Percentiles rank a stretch among this genome's conserved stretches.
phyloP scores from a whole-genome alignment of 345 rosid species.

The Citrus australasica region DNA sequence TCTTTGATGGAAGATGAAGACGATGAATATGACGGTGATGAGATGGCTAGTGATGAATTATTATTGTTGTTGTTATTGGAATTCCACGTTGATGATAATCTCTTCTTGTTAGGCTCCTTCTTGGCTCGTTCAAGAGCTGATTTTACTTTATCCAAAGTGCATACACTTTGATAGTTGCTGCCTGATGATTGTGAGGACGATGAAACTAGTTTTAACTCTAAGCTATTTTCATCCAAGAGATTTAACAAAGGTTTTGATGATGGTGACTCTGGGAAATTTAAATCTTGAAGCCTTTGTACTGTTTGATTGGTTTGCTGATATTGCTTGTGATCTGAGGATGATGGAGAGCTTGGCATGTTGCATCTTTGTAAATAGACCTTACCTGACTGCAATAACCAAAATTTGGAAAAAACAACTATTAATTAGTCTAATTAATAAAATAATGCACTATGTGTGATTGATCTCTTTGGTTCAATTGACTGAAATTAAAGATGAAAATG shows the following conservation, averaged over 20 bases:
- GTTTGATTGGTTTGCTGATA: constrained; percentile 38
- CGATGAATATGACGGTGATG: constrained; percentile 44
- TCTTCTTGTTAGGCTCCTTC: constrained; percentile 47
- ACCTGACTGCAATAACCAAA: constrained; percentile 68
- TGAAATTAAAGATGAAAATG: no score
- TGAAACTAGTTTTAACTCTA: constrained; percentile 42
- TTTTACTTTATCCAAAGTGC: constrained; percentile 90
- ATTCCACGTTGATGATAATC: constrained; percentile 30
- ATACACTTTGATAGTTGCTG: constrained; percentile 61
- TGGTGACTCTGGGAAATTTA: constrained; percentile 57
- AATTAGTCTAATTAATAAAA: not conserved
- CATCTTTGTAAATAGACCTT: constrained; percentile 73
- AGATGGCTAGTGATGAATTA: constrained; percentile 16
- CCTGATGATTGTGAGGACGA: constrained; percentile 26
- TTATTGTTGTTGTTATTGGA: not conserved
- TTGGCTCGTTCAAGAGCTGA: constrained; percentile 69
- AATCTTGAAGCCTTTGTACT: constrained; percentile 56
- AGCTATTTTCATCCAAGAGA: constrained; percentile 47
- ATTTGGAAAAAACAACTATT: not conserved
- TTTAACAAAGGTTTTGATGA: constrained; percentile 34
- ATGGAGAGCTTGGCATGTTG: constrained; percentile 41
- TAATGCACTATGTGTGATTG: not conserved
- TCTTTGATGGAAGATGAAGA: constrained; percentile 38
- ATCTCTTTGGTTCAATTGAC: not conserved
- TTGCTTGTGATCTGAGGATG: constrained; percentile 33